Percentiles rank a stretch among this genome's conserved stretches.
Conservation (phyloP, 148 eudicot genomes). For the Selenicereus undatus region DNA sequence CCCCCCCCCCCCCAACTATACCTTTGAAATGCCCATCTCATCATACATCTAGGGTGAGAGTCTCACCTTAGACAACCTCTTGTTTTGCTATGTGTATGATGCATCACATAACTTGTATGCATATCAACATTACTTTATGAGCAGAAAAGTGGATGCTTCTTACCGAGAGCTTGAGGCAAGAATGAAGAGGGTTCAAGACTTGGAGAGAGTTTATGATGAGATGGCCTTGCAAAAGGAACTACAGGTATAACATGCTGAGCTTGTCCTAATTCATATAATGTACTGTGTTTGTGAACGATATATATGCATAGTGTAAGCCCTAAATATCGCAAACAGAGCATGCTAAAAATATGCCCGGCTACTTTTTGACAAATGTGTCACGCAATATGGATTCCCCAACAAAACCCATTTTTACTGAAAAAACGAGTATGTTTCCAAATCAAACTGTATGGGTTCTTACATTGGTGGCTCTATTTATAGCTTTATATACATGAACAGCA, state of each 20-base stretch:
- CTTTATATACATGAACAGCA: neutral
- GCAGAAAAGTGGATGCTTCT: conserved; percentile 64
- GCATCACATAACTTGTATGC: neutral
- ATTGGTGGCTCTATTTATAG: neutral
- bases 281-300: neutral
- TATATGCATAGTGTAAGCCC: neutral
- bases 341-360: neutral
- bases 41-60: neutral
- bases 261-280: neutral
- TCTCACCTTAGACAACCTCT: neutral
- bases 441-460: neutral
- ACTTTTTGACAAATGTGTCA: neutral
- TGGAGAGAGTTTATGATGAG: conserved; percentile 63
- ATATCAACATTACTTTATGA: neutral
- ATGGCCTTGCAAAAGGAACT: conserved; percentile 87
- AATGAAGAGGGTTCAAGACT: conserved; percentile 52
- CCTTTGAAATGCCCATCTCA: neutral
- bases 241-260: conserved; percentile 46
- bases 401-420: neutral
- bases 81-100: neutral
- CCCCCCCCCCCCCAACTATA: neutral
- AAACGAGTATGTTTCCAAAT: neutral
- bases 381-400: neutral
- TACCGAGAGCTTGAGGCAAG: conserved; percentile 73
- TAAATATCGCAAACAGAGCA: neutral